Evolutionary conservation across 768 basidiomycete genomes (phyloP), one percentile per base, ranked within the genome.

Genomic region (Mycena pura): DNA sequence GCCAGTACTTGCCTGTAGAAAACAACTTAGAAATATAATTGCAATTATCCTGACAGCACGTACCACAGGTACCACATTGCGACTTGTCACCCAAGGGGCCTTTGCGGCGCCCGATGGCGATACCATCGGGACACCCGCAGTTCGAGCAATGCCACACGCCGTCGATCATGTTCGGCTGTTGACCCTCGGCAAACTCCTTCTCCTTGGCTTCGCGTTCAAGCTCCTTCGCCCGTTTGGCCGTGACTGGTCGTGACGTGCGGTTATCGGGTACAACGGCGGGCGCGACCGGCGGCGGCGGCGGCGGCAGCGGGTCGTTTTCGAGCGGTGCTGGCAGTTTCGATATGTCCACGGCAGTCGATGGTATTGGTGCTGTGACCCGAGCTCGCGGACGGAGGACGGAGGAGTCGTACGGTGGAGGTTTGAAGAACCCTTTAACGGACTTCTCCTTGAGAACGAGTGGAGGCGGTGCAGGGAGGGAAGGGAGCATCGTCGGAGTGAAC

Each of bases 141-240:
- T 95, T 96, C 19, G 93, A 94, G 71, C 95, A 98, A 76, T 95
- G 93, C 95, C 95, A 97, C 5, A 92, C 82, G 1, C 92, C 93
- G 65, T 95, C 80, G 70, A 95, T 90, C 67, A 85, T 81, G 71
- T 93, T 92, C 36, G 88, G 82, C 68, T 92, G 92, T 70, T 92
- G 91, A 8, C 91, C 90, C 68, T 93, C 89, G 38, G 87, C 88
- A 70, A 88, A 92, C 73, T 92, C 92, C 70, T 82, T 88, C 73
- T 92, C 90, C 73, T 93, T 93, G 21, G 92, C 91, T 69, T 92
- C 91, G 31, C 89, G 77, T 75, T 92, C 92, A 14, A 86, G 79
- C 72, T 93, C 92, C 75, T 89, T 90, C 22, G 80, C 82, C 36
- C 86, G 78, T 75, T 87, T 91, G 46, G 86, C 84, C 21, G 81